Evolutionary conservation across 352 stramenopile genomes (phyloP).

Genomic region (Sclerospora graminicola): DNA sequence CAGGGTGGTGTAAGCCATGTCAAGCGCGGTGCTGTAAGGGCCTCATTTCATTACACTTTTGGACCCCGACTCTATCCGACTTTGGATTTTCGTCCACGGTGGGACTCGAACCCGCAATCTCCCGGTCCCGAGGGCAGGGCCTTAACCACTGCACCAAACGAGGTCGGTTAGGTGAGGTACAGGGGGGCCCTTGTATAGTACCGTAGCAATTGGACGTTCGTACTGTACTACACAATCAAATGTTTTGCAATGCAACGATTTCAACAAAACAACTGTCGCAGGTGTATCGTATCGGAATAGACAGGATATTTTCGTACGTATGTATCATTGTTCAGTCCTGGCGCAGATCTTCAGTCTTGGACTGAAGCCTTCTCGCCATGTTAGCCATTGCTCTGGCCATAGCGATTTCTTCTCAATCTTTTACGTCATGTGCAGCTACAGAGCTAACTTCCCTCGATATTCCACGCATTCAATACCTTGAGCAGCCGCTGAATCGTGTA

Average conservation of each 20-base stretch:
- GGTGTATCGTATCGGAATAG: conserved; percentile 18
- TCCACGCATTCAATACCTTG: conserved; percentile 36
- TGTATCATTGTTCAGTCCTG: neutral
- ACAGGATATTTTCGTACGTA: conserved; percentile 15
- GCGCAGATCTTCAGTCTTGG: neutral
- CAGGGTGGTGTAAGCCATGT: no score
- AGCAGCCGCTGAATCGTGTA: conserved; percentile 36
- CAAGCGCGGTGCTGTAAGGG: no score
- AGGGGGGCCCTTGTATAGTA: no score
- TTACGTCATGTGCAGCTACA: conserved; percentile 1
- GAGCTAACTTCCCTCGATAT: conserved; percentile 4
- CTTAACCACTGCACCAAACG: no score
- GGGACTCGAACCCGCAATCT: no score
- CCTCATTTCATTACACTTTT: no score
- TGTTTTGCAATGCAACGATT: neutral
- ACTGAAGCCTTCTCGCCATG: neutral
- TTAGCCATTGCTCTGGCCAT: conserved; percentile 6
- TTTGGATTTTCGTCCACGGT: no score
- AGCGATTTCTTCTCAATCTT: conserved; percentile 11
- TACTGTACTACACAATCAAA: neutral
- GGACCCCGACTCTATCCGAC: no score
- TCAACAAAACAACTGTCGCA: neutral
- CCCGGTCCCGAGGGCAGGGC: no score
- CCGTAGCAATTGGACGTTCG: no score
- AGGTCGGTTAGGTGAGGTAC: no score